A percentile compares a stretch with the other conserved stretches of the same genome.
Conservation (phyloP, 805 yeast species). For the Crinitomyces ghanaensis region DNA sequence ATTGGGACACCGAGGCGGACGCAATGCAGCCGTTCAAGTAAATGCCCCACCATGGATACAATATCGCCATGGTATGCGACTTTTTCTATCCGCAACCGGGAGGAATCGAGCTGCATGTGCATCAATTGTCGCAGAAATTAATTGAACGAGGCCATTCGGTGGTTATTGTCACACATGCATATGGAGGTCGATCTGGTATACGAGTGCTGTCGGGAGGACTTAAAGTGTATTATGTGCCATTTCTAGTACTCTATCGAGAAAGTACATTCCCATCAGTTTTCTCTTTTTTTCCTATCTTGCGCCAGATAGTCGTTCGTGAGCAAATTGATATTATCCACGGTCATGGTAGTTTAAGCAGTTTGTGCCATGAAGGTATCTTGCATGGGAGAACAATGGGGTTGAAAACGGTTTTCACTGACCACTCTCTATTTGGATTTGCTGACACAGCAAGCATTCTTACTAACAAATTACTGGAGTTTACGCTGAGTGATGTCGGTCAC, state of each 20-base stretch:
- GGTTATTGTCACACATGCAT: slow-evolving; percentile 77
- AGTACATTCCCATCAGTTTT: slow-evolving; percentile 84
- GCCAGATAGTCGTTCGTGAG: slow-evolving; percentile 82
- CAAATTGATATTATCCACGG: slow-evolving; percentile 84
- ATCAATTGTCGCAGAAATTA: slow-evolving; percentile 72
- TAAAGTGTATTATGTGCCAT: slow-evolving; percentile 86
- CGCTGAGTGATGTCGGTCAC: slow-evolving; percentile 78
- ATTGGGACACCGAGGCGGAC: too few relatives aligned
- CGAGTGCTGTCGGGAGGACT: slow-evolving; percentile 79
- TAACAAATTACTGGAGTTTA: slow-evolving; percentile 74
- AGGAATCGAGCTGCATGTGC: slow-evolving; percentile 92
- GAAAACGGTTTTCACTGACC: slow-evolving; percentile 88
- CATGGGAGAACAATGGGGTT: slow-evolving; percentile 92
- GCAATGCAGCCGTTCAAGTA: too few relatives aligned
- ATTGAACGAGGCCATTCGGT: slow-evolving; percentile 78
- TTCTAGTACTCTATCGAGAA: slow-evolving; percentile 66
- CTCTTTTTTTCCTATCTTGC: slow-evolving; percentile 69
- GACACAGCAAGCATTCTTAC: slow-evolving; percentile 75
- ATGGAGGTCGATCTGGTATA: slow-evolving; percentile 72
- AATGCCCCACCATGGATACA: too few relatives aligned
- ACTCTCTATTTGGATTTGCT: slow-evolving; percentile 88
- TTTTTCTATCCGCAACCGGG: slow-evolving; percentile 98
- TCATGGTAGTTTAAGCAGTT: slow-evolving; percentile 78
- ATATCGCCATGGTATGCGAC: slow-evolving; percentile 96
- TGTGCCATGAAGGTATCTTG: slow-evolving; percentile 84